Base-by-base conservation (phyloP, 352 stramenopile species). In the Phytophthora macrochlamydospora region DNA sequence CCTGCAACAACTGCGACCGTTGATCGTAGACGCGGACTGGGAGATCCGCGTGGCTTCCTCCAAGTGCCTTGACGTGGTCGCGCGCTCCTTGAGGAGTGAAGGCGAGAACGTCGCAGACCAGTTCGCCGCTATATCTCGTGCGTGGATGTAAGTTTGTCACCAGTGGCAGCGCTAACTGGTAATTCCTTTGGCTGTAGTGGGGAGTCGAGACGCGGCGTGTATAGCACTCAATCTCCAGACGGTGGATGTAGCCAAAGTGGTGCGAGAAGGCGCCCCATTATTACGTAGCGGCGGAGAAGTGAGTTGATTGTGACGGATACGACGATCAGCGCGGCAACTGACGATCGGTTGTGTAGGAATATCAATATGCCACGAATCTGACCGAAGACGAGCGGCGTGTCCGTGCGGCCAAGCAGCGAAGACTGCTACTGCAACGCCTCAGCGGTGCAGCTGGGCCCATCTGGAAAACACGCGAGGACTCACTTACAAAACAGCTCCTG, bases 231-330 rank as follows among this genome's bases (percentile, higher is more conserved):
- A 81, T 51, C 74, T 87, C 35, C 65, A 80, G 40, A 86, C 71
- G 0, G 84, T 95, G 28, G 63, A 91, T 49, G 70, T 95, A 12
- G 45, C 63, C 0, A 64, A 68, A 1, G 83, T 95, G 51, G 74
- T 95, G 45, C 56, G 54, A 1, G 70, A 92, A 14, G 88, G 84
- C 4, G 81, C 84, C 11, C 85, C 88, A 29, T 45, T 95, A 37
- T 48, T 95, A 31, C 79, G 85, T 7, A 94, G 81, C 51, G 88
- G 88, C 28, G 88, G 88, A 30, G 83, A 95, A 66, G 83, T 89
- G n/a, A 14, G 70, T 71, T 7, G 1, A 7, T 9, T 13, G 28
- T 11, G 6, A 5, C 52, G 7, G 13, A n/a, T 65, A 18, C 7
- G 31, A n/a, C 7, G 18, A 8, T 57, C 18, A 14, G 3, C 45